Evolutionary conservation across 2,329 filamentous ascomycete genomes (phyloP).

Genomic region (Trichoderma koningiopsis): DNA sequence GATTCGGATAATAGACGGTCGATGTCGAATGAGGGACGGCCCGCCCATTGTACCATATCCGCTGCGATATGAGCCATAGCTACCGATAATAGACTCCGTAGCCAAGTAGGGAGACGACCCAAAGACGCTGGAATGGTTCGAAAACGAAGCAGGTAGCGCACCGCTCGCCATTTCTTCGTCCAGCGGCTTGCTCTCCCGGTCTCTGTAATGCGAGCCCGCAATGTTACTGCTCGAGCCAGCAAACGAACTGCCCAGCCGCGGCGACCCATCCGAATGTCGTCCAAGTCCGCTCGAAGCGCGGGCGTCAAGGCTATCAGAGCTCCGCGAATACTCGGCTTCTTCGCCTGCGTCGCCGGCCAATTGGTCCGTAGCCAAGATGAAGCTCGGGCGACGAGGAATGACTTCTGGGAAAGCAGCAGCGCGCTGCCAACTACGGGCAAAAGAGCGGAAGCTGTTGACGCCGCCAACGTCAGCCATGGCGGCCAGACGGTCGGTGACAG

Average conservation of each 20-base stretch:
- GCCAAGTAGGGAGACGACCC: constrained; percentile 62
- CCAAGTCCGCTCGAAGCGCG: constrained; percentile 50
- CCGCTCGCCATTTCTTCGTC: constrained; percentile 46
- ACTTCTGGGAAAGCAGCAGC: constrained; percentile 88
- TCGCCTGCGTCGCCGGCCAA: constrained; percentile 27
- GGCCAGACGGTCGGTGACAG: constrained; percentile 58
- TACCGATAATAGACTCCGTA: constrained; percentile 70
- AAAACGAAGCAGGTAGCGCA: constrained; percentile 35
- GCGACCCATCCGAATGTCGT: constrained; percentile 52
- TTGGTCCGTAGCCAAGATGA: constrained; percentile 64
- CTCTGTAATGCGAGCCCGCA: constrained; percentile 36
- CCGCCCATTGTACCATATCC: constrained; percentile 56
- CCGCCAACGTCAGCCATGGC: constrained; percentile 74
- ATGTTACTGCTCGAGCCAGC: constrained; percentile 32
- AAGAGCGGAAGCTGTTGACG: constrained; percentile 91
- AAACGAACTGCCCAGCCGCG: constrained; percentile 27
- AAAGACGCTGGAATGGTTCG: constrained; percentile 52
- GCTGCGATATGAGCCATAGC: constrained; percentile 61
- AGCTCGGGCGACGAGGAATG: constrained; percentile 75
- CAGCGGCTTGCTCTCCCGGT: constrained; percentile 52
- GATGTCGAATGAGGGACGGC: constrained; percentile 37
- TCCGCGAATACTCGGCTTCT: constrained; percentile 46
- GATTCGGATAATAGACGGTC: constrained; percentile 51
- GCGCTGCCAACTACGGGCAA: constrained; percentile 88
- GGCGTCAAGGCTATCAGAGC: constrained; percentile 42